Conservation (phyloP, 768 basidiomycete genomes). For the Tylopilus plumbeoviolaceoides region DNA sequence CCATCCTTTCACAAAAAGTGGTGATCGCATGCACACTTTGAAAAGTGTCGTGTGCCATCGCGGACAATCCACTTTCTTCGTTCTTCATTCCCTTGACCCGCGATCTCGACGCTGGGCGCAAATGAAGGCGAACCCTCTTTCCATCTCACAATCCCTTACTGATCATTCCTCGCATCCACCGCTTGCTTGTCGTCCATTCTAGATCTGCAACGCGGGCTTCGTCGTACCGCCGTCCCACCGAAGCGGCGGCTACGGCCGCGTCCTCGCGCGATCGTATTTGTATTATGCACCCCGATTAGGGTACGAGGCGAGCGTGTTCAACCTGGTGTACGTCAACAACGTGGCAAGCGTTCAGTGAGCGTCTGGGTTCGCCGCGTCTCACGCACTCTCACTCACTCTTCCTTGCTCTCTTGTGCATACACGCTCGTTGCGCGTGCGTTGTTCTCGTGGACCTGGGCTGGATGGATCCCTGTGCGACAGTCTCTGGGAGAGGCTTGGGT, state of each 20-base stretch:
- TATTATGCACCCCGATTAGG: conserved; percentile 78
- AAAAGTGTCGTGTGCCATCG: background rate
- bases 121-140: conserved; percentile 1
- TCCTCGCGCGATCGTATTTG: conserved; percentile 74
- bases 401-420: background rate
- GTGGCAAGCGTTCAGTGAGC: conserved; percentile 60
- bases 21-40: background rate
- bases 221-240: conserved; percentile 64
- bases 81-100: background rate
- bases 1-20: background rate
- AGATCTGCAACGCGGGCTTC: conserved; percentile 92
- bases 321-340: conserved; percentile 88
- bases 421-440: background rate
- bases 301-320: conserved; percentile 80
- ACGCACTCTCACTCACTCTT: background rate
- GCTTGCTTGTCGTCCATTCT: background rate
- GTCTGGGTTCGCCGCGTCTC: background rate
- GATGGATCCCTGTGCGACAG: background rate
- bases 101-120: background rate
- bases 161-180: background rate
- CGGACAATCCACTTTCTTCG: background rate
- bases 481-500: conserved; percentile 82
- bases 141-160: background rate
- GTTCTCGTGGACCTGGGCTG: background rate
- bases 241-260: conserved; percentile 61